Base-by-base conservation (phyloP, 495 filamentous ascomycete species). In the Lindgomyces ingoldianus region DNA sequence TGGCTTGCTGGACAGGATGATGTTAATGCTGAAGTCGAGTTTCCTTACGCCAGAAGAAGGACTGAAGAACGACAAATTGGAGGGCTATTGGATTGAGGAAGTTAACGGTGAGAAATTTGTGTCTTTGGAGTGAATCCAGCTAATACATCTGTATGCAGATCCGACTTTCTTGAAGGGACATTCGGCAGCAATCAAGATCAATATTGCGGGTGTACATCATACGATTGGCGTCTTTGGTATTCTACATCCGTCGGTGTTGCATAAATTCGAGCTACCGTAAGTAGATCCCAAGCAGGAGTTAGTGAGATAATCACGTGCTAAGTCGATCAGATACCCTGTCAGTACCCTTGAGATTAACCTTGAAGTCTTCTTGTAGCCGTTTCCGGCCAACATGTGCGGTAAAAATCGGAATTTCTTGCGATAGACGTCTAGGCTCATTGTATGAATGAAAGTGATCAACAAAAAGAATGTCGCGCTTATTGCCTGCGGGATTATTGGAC, bases 311-410 rank as follows among this genome's bases (percentile, higher is more conserved):
- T 11, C n/a, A 21, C 44, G 55, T 36, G 54, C 46, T 67, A 48
- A 66, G 10, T 3, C 8, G 36, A 51, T n/a, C 67, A 87, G 86
- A 79, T 91, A 93, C 79, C 94, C 94, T 44, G 89, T 94, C 74
- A 96, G 91, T 78, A 90, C 89, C n/a, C 75, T 99, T 70, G 95
- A 98, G 81, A 79, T 99, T 62, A 94, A 98, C 72, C 85, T 99
- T 19, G 95, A 97, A 77, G 85, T 91, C 62, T 98, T 98, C 84
- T 81, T 98, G 72, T 98, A 60, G n/a, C n/a, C n/a, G 29, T 39
- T 47, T n/a, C n/a, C 18, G 12, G 48, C 8, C 11, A 47, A n/a
- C 44, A 18, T 8, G 21, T 4, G 4, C 18, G 44, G 18, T 47
- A 47, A 47, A 47, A 18, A n/a, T 8, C 21, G 44, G 44, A 22